A percentile compares a stretch with the other conserved stretches of the same genome.
These are phyloP conservation scores for Mucor mucedo DNA, from an alignment of 371 early-diverging fungal species.

Conservation along the genomic window DNA sequence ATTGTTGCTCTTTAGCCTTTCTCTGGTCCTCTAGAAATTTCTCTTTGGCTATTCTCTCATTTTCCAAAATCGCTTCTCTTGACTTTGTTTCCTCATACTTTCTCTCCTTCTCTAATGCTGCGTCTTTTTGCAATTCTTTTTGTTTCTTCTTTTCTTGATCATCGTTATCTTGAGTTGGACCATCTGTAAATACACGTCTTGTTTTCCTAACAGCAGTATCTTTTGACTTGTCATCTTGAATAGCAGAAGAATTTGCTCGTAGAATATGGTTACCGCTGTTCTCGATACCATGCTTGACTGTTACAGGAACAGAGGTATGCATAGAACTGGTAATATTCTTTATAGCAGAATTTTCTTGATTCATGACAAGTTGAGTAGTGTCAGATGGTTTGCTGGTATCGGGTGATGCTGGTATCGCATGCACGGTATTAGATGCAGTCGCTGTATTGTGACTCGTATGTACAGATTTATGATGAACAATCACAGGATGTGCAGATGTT, in stretches of 20 bases:
- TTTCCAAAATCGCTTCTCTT: too few relatives aligned
- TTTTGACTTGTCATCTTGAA: not conserved
- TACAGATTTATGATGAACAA: not conserved
- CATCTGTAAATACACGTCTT: not conserved
- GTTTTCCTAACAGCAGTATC: not conserved
- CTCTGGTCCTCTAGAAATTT: too few relatives aligned
- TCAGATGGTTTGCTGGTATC: not conserved
- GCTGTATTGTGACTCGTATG: not conserved
- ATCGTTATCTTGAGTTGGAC: not conserved
- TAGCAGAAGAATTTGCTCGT: not conserved
- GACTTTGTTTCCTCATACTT: too few relatives aligned
- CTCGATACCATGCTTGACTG: slow-evolving; percentile 2
- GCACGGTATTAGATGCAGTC: too few relatives aligned
- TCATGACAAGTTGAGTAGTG: not conserved
- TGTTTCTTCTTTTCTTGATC: not conserved
- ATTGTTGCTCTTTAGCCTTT: too few relatives aligned
- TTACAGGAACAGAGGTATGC: not conserved
- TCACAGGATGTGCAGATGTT: too few relatives aligned
- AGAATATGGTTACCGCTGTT: not conserved
- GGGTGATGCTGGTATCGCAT: not conserved
- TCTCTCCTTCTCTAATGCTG: not conserved
- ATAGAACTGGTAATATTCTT: not conserved
- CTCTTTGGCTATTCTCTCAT: too few relatives aligned
- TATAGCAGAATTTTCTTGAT: not conserved
- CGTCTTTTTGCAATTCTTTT: not conserved